Evolutionary conservation across 495 filamentous ascomycete genomes (phyloP), one percentile per base, ranked within the genome.

Genomic region (Aspergillus affinis): DNA sequence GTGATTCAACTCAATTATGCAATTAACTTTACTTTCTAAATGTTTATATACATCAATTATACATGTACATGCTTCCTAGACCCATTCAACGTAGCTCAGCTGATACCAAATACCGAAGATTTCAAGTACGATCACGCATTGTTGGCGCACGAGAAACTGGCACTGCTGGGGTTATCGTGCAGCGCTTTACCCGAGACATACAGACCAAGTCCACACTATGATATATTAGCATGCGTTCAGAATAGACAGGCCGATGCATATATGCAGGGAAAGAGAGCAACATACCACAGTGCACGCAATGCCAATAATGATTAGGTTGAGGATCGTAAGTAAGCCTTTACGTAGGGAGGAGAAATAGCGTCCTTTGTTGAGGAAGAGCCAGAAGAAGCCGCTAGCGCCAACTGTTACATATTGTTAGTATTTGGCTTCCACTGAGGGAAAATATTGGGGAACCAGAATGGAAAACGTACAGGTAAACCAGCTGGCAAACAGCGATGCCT

Each of bases 361-460:
- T 10, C 81, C 86, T 59, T 80, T 73, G 71, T 78, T 81, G 72
- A 88, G 82, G 56, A 60, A 54, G 2, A 79, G 55, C 76, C 77
- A 76, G 62, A 75, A 78, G 4, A 75, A 65, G 17, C 69, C 70
- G 41, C 66, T 72, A 10, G 74, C 59, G 1, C 76, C 75, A 36
- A 72, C 70, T 72, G 21, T 27, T 18, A 27, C 9, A 1, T 15
- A 3, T 26, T 26, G 30, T 67, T 57, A 65, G 59, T 19, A 49
- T 61, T 48, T 12, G 2, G 6, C 27, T 18, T 12, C 48, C 13
- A 17, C 27, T 12, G 46, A 19, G 21, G 19, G 18, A 36, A 45
- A 20, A 15, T 10, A 9, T 32, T 17, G 21, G n/a, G 9, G 7
- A 1, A 27, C 4, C 18, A 20, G 13, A 1, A 23, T n/a, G 27